Evolutionary conservation across 176 grass and related monocot genomes (phyloP), one percentile per base, ranked within the genome.

Genomic region (Echinochloa phyllopogon): DNA sequence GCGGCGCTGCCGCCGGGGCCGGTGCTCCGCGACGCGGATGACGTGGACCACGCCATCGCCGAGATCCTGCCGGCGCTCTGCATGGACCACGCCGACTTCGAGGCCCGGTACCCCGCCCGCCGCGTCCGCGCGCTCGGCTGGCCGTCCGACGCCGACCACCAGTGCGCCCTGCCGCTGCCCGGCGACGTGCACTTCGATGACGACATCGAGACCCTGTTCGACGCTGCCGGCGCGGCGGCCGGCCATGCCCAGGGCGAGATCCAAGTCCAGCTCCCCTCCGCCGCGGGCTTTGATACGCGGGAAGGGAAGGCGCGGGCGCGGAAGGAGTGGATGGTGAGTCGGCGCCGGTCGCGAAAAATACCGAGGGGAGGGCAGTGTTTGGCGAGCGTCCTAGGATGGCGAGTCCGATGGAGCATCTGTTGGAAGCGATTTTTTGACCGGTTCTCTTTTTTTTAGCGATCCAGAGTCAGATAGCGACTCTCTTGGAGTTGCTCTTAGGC

Each of bases 81-180:
- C 80, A 74, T 90, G 67, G 89, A 87, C 80, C 84, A 23, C 40
- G 50, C 80, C 60, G 89, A 83, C 67, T 90, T 90, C 79, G 78
- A 89, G 40, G 86, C 73, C 67, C 20, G 55, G 86, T 85, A 90
- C 81, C 78, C 88, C 8, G 43, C 88, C 58, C 84, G 86, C 55
- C 74, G 39, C 61, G 20, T 49, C 42, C 16, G 27, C 53, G 16
- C 48, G 33, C 47, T 33, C 21, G n/a, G 15, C 8, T 82, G 70
- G 64, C 56, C 53, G 10, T 0, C 25, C 14, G 70, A 56, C 29
- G 29, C 29, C 29, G 6, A 9, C 49, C 11, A 6, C 57, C 16
- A 67, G 45, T 73, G 25, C 71, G 36, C 76, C 33, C 29, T 90
- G 58, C 59, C 43, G 65, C 69, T 93, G 33, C 86, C 86, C 6